Base-by-base conservation (phyloP, 129 eudicot species). In the Scalesia atractyloides region DNA sequence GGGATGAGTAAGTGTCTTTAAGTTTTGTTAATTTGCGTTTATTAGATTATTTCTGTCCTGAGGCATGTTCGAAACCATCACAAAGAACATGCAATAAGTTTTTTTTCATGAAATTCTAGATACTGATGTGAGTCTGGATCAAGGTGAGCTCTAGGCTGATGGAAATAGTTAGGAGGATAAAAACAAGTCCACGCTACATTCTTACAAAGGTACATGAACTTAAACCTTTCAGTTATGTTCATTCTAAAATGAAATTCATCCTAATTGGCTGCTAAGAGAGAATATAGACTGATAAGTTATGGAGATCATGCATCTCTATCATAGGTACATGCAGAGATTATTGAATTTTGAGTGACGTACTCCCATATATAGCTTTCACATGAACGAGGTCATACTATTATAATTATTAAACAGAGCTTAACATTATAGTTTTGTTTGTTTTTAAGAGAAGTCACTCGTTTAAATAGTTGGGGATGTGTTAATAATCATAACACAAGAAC, bases 71-170 rank as follows among this genome's bases (percentile, higher is more conserved):
- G 9, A 18, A 20, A 73, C 36, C 44, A 48, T 70, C 44, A n/a
- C n/a, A n/a, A n/a, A n/a, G n/a, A n/a, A n/a, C n/a, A n/a, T n/a
- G n/a, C n/a, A n/a, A n/a, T n/a, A n/a, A n/a, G n/a, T n/a, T n/a
- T n/a, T n/a, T n/a, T 74, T 34, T n/a, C 39, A 37, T 78, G 65
- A 77, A 68, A 51, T 59, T 70, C 57, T 86, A 94, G 99, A 88
- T 78, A 91, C 99, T 79, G 79, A 87, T 16, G 99, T 90, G 84
- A 94, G 99, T 77, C 79, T 94, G 80, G 96, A 86, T 76, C 75
- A 90, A 90, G 80, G 99, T 94, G 65, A 94, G 97, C 91, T 94
- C 99, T 63, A 96, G 97, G 48, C 89, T 94, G 81, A 96, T 94
- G 81, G 99, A 94, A 78, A 81, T 94, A 52, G 97, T 94, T 46